Base-by-base conservation (phyloP, 2,329 filamentous ascomycete species). In the Akanthomyces uredinophilus region DNA sequence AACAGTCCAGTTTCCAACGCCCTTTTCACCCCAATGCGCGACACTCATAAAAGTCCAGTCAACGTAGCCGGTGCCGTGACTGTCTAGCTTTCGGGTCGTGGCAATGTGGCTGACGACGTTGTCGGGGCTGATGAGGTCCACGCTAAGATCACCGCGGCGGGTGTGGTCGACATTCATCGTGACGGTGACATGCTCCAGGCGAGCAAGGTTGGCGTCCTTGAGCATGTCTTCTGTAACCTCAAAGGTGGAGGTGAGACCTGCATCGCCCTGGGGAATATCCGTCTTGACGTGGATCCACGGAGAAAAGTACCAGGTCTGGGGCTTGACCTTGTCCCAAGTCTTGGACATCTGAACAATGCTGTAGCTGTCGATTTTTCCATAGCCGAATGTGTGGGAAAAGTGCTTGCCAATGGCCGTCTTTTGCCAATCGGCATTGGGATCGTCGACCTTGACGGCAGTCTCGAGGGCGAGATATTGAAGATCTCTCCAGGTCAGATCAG, bases 31-130 rank as follows among this genome's bases (percentile, higher is more conserved):
- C 90, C 93, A 99, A 73, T 99, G 95, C 66, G 88, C 93, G 43
- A 99, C 95, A 65, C 89, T 96, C 95, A 99, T 99, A 70, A 99
- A 99, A 0, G 94, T 98, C 95, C 95, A 99, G 76, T 98, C 92
- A 43, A 87, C 79, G 73, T 98, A 99, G 10, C 95, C 95, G 24
- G 77, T 75, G 0, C 77, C 72, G 41, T 82, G 83, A 1, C 82
- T 79, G 73, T 99, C 95, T 24, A 85, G 75, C 64, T 82, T 82
- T 66, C 95, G 89, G 1, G 88, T 80, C 14, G 87, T 90, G 5
- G 93, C 89, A 59, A 99, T 85, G 71, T 96, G 88, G 71, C 92
- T 96, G 65, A 92, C 80, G 63, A 97, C 78, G 11, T 91, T 90
- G 37, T 85, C 80, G 0, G 95, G 95, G 68, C 92, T 96, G 71